phyloP scores from a whole-genome alignment of 768 basidiomycete species.

The Rhodotorula sphaerocarpa region DNA sequence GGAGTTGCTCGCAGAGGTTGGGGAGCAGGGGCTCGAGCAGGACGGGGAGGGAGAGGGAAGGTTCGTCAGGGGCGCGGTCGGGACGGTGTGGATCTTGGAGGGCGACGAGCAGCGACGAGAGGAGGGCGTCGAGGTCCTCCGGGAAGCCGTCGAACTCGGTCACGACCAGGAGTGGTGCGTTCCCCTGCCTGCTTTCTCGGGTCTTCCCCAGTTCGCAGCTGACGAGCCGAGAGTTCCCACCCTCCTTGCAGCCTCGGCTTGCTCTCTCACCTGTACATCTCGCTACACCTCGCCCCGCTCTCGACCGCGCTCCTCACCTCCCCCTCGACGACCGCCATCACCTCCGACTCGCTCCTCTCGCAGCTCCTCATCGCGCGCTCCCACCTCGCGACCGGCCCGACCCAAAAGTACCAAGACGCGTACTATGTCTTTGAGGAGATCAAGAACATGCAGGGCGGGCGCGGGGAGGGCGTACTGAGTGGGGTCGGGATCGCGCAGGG shows the following conservation, averaged over 20 bases:
- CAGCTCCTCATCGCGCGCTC: conserved; percentile 32
- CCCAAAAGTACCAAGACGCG: conserved; percentile 36
- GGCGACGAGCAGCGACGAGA: conserved; percentile 27
- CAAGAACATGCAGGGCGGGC: conserved; percentile 35
- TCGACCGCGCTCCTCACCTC: conserved; percentile 26
- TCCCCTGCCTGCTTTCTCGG: background rate
- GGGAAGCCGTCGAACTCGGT: conserved; percentile 33
- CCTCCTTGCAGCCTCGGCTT: conserved; percentile 23
- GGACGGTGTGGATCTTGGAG: conserved; percentile 31
- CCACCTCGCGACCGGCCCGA: conserved; percentile 27
- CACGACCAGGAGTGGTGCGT: conserved; percentile 35
- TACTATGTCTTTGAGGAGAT: conserved; percentile 40
- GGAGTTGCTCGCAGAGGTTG: conserved; percentile 27
- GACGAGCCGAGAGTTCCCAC: background rate
- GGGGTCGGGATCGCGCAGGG: conserved; percentile 35
- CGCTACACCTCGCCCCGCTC: conserved; percentile 22
- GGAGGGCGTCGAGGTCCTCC: conserved; percentile 30
- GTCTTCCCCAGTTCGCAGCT: no score
- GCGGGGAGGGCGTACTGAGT: conserved; percentile 29
- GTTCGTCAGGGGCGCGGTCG: conserved; percentile 17
- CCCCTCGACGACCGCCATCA: conserved; percentile 18
- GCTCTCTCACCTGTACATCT: conserved; percentile 35
- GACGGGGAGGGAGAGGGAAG: conserved; percentile 14
- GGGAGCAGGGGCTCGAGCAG: conserved; percentile 29
- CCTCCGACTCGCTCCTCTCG: conserved; percentile 33